Conservation (phyloP, 2,329 filamentous ascomycete genomes). For the Monosporascus sp. region DNA sequence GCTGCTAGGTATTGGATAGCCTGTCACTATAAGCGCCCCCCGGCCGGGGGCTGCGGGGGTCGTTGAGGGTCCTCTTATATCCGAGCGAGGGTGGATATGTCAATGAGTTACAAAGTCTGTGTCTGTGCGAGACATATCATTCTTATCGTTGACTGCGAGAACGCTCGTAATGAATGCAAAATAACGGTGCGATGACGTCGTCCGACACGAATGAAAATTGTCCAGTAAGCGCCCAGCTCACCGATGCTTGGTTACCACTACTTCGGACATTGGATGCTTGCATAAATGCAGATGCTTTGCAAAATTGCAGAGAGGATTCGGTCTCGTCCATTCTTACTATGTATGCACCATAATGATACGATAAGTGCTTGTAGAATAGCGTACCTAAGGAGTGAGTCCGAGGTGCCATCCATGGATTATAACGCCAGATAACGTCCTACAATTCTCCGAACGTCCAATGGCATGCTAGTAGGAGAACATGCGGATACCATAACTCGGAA, state of each 20-base stretch:
- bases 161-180: no score
- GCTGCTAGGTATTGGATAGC: no score
- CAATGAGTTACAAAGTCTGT: neutral
- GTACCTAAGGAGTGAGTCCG: neutral
- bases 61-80: neutral
- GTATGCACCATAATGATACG: neutral
- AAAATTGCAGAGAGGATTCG: neutral
- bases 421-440: neutral
- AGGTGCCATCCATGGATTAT: neutral
- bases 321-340: neutral
- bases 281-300: neutral
- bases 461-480: neutral
- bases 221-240: neutral
- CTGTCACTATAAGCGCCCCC: neutral
- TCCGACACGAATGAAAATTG: neutral
- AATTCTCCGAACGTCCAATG: neutral
- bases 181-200: neutral
- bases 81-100: neutral
- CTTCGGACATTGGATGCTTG: neutral
- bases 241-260: neutral
- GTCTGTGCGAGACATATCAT: neutral
- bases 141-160: neutral
- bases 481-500: neutral
- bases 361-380: neutral
- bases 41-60: neutral